Evolutionary conservation across 129 eudicot species (phyloP), one percentile per base, ranked within the genome.

Genomic region (Artemisia argyi): DNA sequence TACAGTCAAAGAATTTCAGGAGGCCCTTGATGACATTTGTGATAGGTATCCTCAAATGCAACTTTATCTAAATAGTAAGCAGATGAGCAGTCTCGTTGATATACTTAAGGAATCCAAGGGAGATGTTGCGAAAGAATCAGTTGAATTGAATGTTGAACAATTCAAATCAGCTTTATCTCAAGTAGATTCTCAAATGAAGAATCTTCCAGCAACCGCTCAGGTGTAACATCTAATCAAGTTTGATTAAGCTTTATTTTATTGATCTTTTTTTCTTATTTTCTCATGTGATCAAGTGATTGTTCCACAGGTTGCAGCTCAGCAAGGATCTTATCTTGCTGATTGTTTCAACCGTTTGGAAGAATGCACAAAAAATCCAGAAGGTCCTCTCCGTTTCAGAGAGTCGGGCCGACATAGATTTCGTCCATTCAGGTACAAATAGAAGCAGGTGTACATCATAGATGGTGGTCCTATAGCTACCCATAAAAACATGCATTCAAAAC

Each of bases 171-270:
- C 97, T 65, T 85, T 91, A 75, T 88, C 97, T 53, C 76, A 88
- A 78, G 95, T 91, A n/a, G 97, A 91, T 78, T 85, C 95, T 58
- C 91, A 88, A 75, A 82, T 91, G 97, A 91, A 91, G 83, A 88
- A 88, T 83, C 97, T 91, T 69, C 97, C 97, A 9, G 95, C 97
- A 75, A 91, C 95, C 19, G 97, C 97, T 73, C 97, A 91, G 88
- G 97, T 91, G 42, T n/a, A 30, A 61, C 46, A 20, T 20, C 65
- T 9, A n/a, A 24, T 18, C 44, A 60, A 1, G 3, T 28, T 61
- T 24, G 19, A 13, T 61, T 16, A 12, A 62, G 12, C 47, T 14
- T 14, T 32, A 5, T 7, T n/a, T 5, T 32, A 32, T 24, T 14
- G 11, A 35, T 39, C 2, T 10, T 66, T 47, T 17, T 15, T 7